These are phyloP conservation scores for Suhomyces faveliae DNA, from an alignment of 805 yeast genomes.

Conservation along the genomic window DNA sequence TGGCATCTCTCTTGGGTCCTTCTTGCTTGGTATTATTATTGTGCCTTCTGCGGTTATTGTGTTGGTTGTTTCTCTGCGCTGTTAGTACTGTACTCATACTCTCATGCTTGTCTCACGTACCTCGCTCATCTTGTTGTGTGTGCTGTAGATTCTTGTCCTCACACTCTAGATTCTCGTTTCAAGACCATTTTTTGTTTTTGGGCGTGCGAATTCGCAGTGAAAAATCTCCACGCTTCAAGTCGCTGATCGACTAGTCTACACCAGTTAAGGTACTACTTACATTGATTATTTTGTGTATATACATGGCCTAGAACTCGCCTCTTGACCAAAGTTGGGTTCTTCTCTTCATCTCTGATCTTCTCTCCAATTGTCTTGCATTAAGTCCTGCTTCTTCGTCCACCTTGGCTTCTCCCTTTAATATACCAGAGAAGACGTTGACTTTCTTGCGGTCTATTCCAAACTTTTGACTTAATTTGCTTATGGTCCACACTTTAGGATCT, in stretches of 20 bases:
- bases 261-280: no score
- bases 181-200: not conserved
- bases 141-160: no score
- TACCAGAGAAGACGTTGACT: conserved; percentile 44
- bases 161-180: no score
- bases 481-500: conserved; percentile 65
- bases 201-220: not conserved
- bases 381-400: conserved; percentile 39
- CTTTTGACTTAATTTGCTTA: conserved; percentile 58
- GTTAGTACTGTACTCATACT: not conserved
- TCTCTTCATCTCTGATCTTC: conserved; percentile 53
- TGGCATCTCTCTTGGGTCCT: conserved; percentile 89
- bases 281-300: not conserved
- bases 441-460: conserved; percentile 48
- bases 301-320: conserved; percentile 39
- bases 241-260: no score
- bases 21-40: conserved; percentile 39
- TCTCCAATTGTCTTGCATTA: conserved; percentile 43
- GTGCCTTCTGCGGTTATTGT: conserved; percentile 19
- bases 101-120: not conserved
- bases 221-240: no score
- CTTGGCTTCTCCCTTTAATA: conserved; percentile 35
- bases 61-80: conserved; percentile 6
- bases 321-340: conserved; percentile 65
- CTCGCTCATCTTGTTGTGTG: conserved; percentile 1